Evolutionary conservation across 352 stramenopile species (phyloP).

Genomic region (Phytophthora kernoviae): DNA sequence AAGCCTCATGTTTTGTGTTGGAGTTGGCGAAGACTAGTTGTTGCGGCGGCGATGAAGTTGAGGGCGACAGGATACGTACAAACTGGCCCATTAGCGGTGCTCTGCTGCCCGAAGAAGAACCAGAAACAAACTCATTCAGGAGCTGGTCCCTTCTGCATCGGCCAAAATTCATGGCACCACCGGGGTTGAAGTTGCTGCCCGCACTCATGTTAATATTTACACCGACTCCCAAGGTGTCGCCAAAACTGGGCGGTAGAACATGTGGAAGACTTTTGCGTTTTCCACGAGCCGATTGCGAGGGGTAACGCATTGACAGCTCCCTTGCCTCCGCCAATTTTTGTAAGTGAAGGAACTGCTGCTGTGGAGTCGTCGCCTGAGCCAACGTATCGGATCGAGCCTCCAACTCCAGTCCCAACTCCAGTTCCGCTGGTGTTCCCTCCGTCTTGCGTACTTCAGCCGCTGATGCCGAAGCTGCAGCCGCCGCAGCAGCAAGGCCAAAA

Average conservation of each 20-base stretch:
- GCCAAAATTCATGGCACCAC: constrained; percentile 12
- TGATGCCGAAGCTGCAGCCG: constrained; percentile 24
- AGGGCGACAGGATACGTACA: constrained; percentile 29
- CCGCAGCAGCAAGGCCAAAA: constrained; percentile 31
- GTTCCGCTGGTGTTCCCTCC: constrained; percentile 30
- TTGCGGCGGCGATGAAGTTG: constrained; percentile 13
- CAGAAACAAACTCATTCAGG: constrained; percentile 18
- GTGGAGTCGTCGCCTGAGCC: constrained; percentile 8
- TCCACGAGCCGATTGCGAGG: constrained; percentile 23
- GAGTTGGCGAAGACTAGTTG: constrained; percentile 21
- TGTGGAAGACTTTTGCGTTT: constrained; percentile 56
- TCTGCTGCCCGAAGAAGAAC: constrained; percentile 8
- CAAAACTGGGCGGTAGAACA: constrained; percentile 32
- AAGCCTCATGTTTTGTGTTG: constrained; percentile 35
- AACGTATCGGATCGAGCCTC: constrained; percentile 23
- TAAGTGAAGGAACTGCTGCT: constrained; percentile 32
- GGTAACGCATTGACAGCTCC: constrained; percentile 23
- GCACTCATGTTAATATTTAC: constrained; percentile 17
- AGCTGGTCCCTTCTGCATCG: constrained; percentile 44
- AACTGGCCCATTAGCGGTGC: constrained; percentile 25
- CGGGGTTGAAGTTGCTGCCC: constrained; percentile 17
- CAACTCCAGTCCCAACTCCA: constrained; percentile 42
- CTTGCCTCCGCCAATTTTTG: constrained; percentile 33
- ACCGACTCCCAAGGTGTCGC: constrained; percentile 14
- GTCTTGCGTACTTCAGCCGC: constrained; percentile 21